Percentiles rank a stretch among this genome's conserved stretches.
phyloP scores from a whole-genome alignment of 1,284 basidiomycete genomes.

The Agaricales sp. region DNA sequence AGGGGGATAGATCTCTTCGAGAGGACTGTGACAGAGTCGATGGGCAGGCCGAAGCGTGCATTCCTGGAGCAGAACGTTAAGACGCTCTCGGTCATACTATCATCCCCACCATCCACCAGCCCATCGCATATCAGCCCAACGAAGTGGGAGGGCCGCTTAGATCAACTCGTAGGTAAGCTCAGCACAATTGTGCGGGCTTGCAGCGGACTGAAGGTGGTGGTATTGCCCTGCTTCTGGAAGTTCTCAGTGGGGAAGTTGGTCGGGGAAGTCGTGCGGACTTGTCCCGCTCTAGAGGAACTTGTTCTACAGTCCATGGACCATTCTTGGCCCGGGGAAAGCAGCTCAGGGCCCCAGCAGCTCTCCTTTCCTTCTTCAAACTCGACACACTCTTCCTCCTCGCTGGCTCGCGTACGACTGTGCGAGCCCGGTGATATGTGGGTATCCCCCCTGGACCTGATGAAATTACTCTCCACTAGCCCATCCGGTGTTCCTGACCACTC shows the following conservation, averaged over 20 bases:
- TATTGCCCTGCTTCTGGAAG: not conserved
- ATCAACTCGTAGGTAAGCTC: not conserved
- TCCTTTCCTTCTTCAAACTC: conserved; percentile 5
- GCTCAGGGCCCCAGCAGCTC: conserved; percentile 9
- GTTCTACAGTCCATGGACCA: not conserved
- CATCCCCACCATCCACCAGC: not conserved
- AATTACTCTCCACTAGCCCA: conserved; percentile 21
- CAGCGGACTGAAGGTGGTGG: not conserved
- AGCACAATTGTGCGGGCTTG: not conserved
- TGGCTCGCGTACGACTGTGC: conserved; percentile 29
- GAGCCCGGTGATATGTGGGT: conserved; percentile 27
- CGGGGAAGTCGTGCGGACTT: not conserved
- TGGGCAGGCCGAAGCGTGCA: not conserved
- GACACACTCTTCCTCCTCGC: conserved; percentile 8
- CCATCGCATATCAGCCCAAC: not conserved
- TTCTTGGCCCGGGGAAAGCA: conserved; percentile 15
- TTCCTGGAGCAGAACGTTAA: not conserved
- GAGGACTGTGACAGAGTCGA: not conserved
- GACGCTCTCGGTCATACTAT: not conserved
- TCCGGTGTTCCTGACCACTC: conserved; percentile 1
- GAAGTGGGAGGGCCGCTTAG: not conserved
- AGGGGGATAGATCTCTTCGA: not conserved
- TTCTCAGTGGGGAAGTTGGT: not conserved
- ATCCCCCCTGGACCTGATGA: conserved; percentile 24
- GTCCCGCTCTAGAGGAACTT: not conserved